A percentile compares a stretch with the other conserved stretches of the same genome.
phyloP scores from a whole-genome alignment of 2,329 filamentous ascomycete genomes.

The Grosmannia huntii region DNA sequence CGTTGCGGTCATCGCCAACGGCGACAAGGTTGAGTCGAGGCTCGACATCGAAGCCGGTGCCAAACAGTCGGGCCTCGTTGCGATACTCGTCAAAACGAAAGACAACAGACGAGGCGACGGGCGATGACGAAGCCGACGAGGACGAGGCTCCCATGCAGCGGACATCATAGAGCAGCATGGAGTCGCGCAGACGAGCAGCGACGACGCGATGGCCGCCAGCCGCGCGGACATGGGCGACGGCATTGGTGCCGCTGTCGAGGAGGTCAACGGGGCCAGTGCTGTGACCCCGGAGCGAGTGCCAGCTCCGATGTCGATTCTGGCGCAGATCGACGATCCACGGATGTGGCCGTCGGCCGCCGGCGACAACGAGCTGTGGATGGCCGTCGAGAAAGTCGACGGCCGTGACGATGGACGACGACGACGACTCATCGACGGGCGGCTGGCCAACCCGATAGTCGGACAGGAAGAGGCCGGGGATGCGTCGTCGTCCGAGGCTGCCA shows the following conservation, averaged over 20 bases:
- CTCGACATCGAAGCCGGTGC: conserved; percentile 38
- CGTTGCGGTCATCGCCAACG: conserved; percentile 24
- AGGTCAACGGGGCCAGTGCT: no score
- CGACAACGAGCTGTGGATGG: conserved; percentile 31
- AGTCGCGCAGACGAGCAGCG: conserved; percentile 34
- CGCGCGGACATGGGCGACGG: conserved; percentile 32
- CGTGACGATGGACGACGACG: background rate
- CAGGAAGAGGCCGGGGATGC: background rate
- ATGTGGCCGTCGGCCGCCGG: conserved; percentile 32
- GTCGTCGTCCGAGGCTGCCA: background rate
- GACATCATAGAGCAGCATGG: conserved; percentile 43
- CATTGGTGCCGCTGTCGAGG: no score
- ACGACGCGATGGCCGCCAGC: conserved; percentile 37
- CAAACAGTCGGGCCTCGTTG: conserved; percentile 27
- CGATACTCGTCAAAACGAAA: conserved; percentile 35
- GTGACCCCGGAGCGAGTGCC: background rate
- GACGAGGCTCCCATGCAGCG: conserved; percentile 20
- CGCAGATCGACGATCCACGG: conserved; percentile 35
- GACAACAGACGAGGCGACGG: conserved; percentile 20
- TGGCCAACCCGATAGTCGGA: background rate
- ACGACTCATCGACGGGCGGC: background rate
- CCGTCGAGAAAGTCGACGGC: conserved; percentile 9
- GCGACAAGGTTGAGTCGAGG: conserved; percentile 35
- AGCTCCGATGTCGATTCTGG: conserved; percentile 14
- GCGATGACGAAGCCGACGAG: background rate